A percentile compares a stretch with the other conserved stretches of the same genome.
phyloP scores from a whole-genome alignment of 352 stramenopile species.

The Bremia lactucae region DNA sequence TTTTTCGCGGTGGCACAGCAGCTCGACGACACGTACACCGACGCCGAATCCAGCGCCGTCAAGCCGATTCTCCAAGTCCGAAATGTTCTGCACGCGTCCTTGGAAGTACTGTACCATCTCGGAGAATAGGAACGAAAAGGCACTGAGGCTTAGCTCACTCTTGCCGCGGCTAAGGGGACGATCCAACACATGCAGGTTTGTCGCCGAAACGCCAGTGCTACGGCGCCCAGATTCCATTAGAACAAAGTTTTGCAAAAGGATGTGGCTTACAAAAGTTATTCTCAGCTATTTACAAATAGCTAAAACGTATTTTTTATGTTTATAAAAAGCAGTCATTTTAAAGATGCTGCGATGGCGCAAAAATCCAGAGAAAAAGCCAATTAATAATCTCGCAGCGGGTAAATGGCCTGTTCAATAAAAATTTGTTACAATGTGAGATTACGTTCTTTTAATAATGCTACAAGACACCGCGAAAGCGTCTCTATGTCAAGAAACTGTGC shows the following conservation, averaged over 20 bases:
- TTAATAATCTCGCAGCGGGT: too few relatives aligned
- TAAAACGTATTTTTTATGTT: too few relatives aligned
- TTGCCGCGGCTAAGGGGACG: conserved; percentile 69
- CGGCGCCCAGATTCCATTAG: conserved; percentile 47
- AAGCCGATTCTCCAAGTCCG: conserved; percentile 90
- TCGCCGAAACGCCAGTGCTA: conserved; percentile 35
- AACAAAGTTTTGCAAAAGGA: too few relatives aligned
- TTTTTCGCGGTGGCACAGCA: conserved; percentile 84
- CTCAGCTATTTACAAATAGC: too few relatives aligned
- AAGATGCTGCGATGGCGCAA: too few relatives aligned
- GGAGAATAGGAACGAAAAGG: conserved; percentile 95
- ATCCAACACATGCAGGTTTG: conserved; percentile 67
- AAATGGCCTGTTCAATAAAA: too few relatives aligned
- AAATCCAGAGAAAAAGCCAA: too few relatives aligned
- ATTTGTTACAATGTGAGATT: too few relatives aligned
- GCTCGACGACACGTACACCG: conserved; percentile 90
- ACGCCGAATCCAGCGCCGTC: conserved; percentile 93
- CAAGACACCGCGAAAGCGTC: too few relatives aligned
- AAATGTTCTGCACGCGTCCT: conserved; percentile 90
- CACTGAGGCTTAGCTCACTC: conserved; percentile 76
- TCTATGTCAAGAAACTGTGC: too few relatives aligned
- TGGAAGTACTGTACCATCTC: conserved; percentile 98
- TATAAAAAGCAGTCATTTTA: too few relatives aligned
- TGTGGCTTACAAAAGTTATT: too few relatives aligned
- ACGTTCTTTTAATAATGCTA: neutral